Conservation (phyloP, 306 rosid genomes). For the Cucurbita argyrosperma region DNA sequence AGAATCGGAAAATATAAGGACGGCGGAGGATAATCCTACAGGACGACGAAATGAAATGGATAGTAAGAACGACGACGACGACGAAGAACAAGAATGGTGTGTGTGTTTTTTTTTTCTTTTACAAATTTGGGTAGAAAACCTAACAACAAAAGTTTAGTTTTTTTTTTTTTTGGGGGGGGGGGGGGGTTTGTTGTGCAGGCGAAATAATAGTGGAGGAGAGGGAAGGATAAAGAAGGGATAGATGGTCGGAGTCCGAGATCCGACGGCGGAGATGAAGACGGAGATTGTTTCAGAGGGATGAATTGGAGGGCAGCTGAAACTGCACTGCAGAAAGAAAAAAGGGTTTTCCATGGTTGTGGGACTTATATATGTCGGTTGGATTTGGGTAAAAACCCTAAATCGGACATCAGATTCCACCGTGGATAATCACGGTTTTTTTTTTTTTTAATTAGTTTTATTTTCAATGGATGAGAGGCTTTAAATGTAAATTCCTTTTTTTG, state of each 20-base stretch:
- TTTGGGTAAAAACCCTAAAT: conserved; percentile 40
- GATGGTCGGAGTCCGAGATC: conserved; percentile 33
- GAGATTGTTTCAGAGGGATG: conserved; percentile 15
- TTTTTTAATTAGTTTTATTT: not conserved
- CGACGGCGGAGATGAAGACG: conserved; percentile 22
- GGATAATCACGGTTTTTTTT: not conserved
- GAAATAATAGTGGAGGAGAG: conserved; percentile 62
- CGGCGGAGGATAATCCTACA: conserved; percentile 3
- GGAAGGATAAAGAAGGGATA: conserved; percentile 46
- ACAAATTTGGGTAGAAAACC: not conserved
- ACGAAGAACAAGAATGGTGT: not conserved
- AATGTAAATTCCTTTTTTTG: not conserved
- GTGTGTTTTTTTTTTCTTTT: not conserved
- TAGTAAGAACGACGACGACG: not conserved
- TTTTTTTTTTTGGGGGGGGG: not conserved
- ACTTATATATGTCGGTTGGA: conserved; percentile 16
- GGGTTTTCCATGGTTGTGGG: not conserved
- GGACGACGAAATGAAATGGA: not conserved
- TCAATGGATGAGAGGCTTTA: not conserved
- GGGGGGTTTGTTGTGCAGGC: not conserved
- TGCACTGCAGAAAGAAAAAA: conserved; percentile 7
- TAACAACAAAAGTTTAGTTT: not conserved
- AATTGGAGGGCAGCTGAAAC: conserved; percentile 22
- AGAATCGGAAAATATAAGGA: conserved; percentile 20
- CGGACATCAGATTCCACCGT: not conserved